Evolutionary conservation across 208 protist species (phyloP).

Genomic region (Lotmaria passim): DNA sequence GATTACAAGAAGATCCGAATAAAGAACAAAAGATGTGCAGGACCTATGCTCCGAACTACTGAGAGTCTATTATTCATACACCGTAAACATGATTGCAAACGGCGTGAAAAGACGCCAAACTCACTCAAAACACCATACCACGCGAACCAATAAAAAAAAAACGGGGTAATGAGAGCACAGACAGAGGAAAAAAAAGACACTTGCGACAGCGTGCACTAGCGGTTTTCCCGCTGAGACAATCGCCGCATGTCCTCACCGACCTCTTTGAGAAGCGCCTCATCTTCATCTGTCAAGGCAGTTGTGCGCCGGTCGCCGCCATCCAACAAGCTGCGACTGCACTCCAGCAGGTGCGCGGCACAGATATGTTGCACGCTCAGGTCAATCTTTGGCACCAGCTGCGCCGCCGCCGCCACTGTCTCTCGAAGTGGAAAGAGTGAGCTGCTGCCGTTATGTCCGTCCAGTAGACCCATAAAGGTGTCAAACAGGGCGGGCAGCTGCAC

Average conservation of each 20-base stretch:
- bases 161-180: not conserved
- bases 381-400: constrained; percentile 44
- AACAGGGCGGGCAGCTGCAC: constrained; percentile 54
- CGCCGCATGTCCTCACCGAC: constrained; percentile 38
- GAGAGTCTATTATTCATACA: not conserved
- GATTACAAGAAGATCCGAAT: not conserved
- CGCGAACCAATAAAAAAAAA: too few relatives aligned
- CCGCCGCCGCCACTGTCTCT: constrained; percentile 45
- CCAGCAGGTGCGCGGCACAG: constrained; percentile 62
- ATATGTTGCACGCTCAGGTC: constrained; percentile 42
- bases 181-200: not conserved
- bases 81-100: not conserved
- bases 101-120: not conserved
- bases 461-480: constrained; percentile 55
- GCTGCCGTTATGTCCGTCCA: constrained; percentile 49
- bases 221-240: constrained; percentile 9
- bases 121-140: not conserved
- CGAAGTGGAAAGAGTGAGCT: constrained; percentile 42
- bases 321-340: constrained; percentile 66
- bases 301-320: constrained; percentile 48
- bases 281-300: constrained; percentile 37
- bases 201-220: not conserved
- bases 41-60: not conserved
- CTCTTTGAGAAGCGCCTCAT: constrained; percentile 39
- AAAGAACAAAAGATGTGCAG: not conserved